Evolutionary conservation across 371 early-diverging fungal genomes (phyloP).

Genomic region (Choanephora cucurbitarum): DNA sequence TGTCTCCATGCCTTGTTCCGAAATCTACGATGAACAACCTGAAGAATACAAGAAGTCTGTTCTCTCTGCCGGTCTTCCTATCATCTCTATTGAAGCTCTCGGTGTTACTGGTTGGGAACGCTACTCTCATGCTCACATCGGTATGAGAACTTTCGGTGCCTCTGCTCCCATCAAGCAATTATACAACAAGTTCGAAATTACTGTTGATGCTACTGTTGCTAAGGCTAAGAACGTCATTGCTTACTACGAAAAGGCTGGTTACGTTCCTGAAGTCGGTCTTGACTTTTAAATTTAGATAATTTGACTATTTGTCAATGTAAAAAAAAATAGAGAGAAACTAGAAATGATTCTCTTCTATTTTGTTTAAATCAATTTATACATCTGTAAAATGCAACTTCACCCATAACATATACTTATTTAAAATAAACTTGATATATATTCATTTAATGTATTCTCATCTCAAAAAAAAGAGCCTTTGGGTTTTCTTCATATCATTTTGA

Average conservation of each 20-base stretch:
- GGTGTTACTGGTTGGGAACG: slow-evolving; percentile 94
- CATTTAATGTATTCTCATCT: too few species aligned
- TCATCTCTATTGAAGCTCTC: slow-evolving; percentile 94
- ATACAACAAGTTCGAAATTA: slow-evolving; percentile 84
- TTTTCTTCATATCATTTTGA: too few species aligned
- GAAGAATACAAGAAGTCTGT: slow-evolving; percentile 86
- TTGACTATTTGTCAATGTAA: too few species aligned
- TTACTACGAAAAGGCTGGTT: slow-evolving; percentile 67
- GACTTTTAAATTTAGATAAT: slow-evolving; percentile 24
- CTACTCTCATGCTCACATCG: slow-evolving; percentile 92
- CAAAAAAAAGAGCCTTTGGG: too few species aligned
- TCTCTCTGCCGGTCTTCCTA: slow-evolving; percentile 77
- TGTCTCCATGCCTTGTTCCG: slow-evolving; percentile 96
- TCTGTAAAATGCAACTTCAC: too few species aligned
- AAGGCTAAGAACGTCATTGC: slow-evolving; percentile 81
- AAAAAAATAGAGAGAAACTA: too few species aligned
- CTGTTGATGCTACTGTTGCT: slow-evolving; percentile 72
- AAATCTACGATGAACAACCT: slow-evolving; percentile 93
- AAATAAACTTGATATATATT: too few species aligned
- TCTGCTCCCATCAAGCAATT: slow-evolving; percentile 82
- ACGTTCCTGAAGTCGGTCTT: slow-evolving; percentile 52
- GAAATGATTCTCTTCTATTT: too few species aligned
- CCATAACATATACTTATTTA: too few species aligned
- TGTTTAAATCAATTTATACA: too few species aligned
- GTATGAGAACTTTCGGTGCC: slow-evolving; percentile 95